phyloP scores from a whole-genome alignment of 257 asterid genomes.

The Ilex asprella region DNA sequence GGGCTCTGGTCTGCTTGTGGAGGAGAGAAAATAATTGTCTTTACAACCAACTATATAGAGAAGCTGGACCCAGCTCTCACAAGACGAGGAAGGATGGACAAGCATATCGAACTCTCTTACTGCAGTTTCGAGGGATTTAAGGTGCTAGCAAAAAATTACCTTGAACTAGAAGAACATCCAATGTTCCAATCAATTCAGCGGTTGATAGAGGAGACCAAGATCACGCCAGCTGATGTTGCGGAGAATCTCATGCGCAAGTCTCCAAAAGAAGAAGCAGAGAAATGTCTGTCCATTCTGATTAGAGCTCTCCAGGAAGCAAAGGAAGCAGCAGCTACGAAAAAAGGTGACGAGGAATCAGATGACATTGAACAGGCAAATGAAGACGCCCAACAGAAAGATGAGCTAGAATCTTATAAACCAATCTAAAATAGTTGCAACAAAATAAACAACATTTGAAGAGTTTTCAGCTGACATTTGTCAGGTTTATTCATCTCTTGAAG shows the following conservation, averaged over 20 bases:
- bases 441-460: too few relatives aligned
- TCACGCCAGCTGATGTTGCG: constrained; percentile 21
- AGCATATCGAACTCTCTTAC: constrained; percentile 21
- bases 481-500: too few relatives aligned
- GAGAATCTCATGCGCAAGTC: constrained; percentile 22
- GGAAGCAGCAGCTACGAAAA: constrained; percentile 1
- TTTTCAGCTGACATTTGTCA: too few relatives aligned
- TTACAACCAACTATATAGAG: constrained; percentile 18
- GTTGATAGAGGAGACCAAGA: constrained; percentile 15
- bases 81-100: constrained; percentile 24
- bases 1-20: constrained; percentile 20
- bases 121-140: constrained; percentile 22
- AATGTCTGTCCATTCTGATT: constrained; percentile 14
- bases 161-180: constrained; percentile 12
- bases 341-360: too few relatives aligned
- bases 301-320: constrained; percentile 11
- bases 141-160: constrained; percentile 22
- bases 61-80: constrained; percentile 20
- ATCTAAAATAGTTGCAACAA: too few relatives aligned
- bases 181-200: constrained; percentile 4
- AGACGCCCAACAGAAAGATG: too few relatives aligned
- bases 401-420: too few relatives aligned
- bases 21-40: constrained; percentile 18
- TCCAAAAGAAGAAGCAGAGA: constrained; percentile 13
- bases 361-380: too few relatives aligned